phyloP scores from a whole-genome alignment of 495 filamentous ascomycete species.

The Talaromyces borbonicus region DNA sequence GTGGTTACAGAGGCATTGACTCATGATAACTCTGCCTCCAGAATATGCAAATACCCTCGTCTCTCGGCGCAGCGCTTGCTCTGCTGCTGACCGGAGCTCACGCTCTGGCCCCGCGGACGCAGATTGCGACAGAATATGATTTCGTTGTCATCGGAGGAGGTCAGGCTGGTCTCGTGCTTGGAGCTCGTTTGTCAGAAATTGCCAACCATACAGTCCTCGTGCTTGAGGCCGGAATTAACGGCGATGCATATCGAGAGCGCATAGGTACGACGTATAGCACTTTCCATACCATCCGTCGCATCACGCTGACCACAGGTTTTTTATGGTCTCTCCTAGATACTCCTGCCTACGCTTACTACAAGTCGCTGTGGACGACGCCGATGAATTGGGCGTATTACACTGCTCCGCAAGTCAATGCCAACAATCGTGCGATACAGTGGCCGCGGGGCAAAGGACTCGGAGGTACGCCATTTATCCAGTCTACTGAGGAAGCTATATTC shows the following conservation, averaged over 20 bases:
- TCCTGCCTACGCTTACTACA: constrained; percentile 24
- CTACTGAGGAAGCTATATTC: no score
- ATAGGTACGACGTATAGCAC: constrained; percentile 19
- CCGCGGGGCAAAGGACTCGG: constrained; percentile 30
- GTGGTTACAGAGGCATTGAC: no score
- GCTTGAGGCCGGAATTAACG: constrained; percentile 31
- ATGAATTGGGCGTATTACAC: constrained; percentile 29
- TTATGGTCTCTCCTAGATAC: constrained; percentile 15
- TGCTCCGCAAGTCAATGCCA: constrained; percentile 21
- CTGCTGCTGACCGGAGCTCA: constrained; percentile 3
- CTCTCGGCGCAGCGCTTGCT: constrained; percentile 6
- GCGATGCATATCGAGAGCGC: constrained; percentile 23
- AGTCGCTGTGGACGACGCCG: constrained; percentile 26
- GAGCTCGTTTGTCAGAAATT: constrained; percentile 17
- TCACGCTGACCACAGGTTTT: constrained; percentile 2
- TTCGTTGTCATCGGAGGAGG: constrained; percentile 40
- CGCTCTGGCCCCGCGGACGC: constrained; percentile 19
- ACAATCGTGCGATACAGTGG: constrained; percentile 23
- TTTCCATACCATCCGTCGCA: not conserved
- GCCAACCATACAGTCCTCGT: constrained; percentile 29
- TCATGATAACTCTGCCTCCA: no score
- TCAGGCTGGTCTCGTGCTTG: constrained; percentile 25
- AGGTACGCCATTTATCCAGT: constrained; percentile 14
- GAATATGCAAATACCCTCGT: constrained; percentile 1
- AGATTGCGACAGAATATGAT: constrained; percentile 28